These are phyloP conservation scores for Candida pseudoviswanathii DNA, from an alignment of 1,139 yeast species.

Conservation along the genomic window DNA sequence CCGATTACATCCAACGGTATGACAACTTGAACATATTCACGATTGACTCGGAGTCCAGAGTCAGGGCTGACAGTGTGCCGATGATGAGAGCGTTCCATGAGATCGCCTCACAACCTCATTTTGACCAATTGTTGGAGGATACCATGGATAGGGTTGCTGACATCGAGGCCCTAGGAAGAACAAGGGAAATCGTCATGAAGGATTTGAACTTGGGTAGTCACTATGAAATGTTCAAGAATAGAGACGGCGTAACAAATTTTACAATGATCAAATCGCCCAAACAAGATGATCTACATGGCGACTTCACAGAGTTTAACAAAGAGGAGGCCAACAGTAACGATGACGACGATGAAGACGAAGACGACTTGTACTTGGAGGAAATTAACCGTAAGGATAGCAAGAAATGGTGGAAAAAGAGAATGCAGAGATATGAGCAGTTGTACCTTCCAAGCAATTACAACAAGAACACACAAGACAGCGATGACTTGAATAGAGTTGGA, in stretches of 20 bases:
- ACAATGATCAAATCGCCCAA: conserved; percentile 22
- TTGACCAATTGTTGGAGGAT: conserved; percentile 67
- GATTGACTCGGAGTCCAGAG: conserved; percentile 72
- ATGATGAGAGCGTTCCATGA: conserved; percentile 91
- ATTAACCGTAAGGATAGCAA: conserved; percentile 37
- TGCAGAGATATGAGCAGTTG: conserved; percentile 32
- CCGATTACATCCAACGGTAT: conserved; percentile 74
- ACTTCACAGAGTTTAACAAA: conserved; percentile 16
- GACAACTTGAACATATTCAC: conserved; percentile 80
- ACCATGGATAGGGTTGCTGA: conserved; percentile 74
- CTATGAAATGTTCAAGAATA: conserved; percentile 29
- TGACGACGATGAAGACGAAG: conserved; percentile 37
- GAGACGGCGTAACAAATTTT: conserved; percentile 18
- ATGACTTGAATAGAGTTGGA: conserved; percentile 12
- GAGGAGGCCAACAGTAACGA: conserved; percentile 20
- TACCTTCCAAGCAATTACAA: conserved; percentile 12
- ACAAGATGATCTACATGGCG: conserved; percentile 23
- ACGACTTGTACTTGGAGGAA: conserved; percentile 41
- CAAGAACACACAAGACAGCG: conserved; percentile 8
- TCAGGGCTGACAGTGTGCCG: conserved; percentile 79
- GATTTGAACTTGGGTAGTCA: conserved; percentile 62
- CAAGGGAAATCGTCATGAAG: conserved; percentile 76
- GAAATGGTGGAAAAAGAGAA: conserved; percentile 51
- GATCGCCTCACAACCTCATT: conserved; percentile 70
- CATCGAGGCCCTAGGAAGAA: conserved; percentile 78